Conservation (phyloP, 768 basidiomycete genomes). For the Boletellus ananas region DNA sequence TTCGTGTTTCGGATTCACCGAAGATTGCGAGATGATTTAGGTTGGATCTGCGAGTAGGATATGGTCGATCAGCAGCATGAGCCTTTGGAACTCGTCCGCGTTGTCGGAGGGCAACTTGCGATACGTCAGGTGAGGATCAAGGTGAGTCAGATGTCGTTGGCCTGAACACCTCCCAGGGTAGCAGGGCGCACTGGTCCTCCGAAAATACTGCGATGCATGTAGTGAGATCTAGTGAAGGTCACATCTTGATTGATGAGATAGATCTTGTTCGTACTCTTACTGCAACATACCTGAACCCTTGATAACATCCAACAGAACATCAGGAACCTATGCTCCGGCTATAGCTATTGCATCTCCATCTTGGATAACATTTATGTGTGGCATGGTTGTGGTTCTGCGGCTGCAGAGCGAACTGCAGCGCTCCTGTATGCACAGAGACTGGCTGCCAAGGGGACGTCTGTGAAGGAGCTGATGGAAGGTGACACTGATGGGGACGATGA, state of each 20-base stretch:
- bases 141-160: neutral
- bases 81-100: constrained; percentile 54
- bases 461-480: constrained; percentile 63
- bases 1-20: constrained; percentile 31
- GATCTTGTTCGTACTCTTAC: constrained; percentile 49
- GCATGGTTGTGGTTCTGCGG: constrained; percentile 70
- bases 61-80: constrained; percentile 60
- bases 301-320: constrained; percentile 40
- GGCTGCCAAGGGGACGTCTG: constrained; percentile 32
- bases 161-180: constrained; percentile 44
- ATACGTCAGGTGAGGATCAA: constrained; percentile 58
- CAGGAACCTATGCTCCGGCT: constrained; percentile 77
- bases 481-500: constrained; percentile 61
- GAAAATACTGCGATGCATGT: constrained; percentile 85
- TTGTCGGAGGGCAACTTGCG: constrained; percentile 68
- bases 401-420: constrained; percentile 59
- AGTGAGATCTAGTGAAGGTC: constrained; percentile 48
- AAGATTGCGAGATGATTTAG: neutral
- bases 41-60: constrained; percentile 18
- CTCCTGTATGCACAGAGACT: constrained; percentile 54
- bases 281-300: neutral
- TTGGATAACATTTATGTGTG: constrained; percentile 74
- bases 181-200: constrained; percentile 66
- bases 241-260: constrained; percentile 65
- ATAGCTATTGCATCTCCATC: constrained; percentile 73